Percentiles rank a stretch among this genome's conserved stretches.
Conservation (phyloP, 805 yeast genomes). For the Saccharomycopsis sp. region DNA sequence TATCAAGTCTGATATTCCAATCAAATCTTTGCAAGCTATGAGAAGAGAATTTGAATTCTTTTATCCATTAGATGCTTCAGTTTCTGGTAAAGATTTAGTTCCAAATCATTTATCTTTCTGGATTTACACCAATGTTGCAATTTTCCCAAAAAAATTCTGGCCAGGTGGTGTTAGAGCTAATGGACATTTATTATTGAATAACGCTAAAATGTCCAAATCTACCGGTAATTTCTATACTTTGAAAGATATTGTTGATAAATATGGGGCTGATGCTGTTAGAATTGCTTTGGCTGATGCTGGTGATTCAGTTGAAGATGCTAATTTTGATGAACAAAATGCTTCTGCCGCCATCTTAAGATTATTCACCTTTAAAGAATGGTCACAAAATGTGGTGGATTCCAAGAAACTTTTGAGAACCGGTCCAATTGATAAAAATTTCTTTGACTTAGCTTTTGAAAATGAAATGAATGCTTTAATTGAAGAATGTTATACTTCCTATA, state of each 20-base stretch:
- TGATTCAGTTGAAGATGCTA: constrained; percentile 95
- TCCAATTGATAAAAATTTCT: constrained; percentile 44
- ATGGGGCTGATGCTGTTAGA: constrained; percentile 96
- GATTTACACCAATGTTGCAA: constrained; percentile 84
- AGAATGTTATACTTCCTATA: constrained; percentile 62
- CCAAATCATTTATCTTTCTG: constrained; percentile 96
- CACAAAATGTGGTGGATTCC: constrained; percentile 59
- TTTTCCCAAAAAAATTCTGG: constrained; percentile 88
- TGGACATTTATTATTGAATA: constrained; percentile 91
- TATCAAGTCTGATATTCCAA: constrained; percentile 48
- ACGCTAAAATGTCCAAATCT: constrained; percentile 95
- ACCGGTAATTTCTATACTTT: constrained; percentile 96
- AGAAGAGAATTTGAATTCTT: constrained; percentile 95
- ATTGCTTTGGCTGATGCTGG: constrained; percentile 98
- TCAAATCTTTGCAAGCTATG: constrained; percentile 54
- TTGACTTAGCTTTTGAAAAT: constrained; percentile 83
- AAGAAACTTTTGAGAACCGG: constrained; percentile 45
- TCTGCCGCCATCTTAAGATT: constrained; percentile 95
- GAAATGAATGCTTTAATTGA: constrained; percentile 81
- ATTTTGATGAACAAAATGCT: constrained; percentile 92
- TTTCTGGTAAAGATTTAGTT: constrained; percentile 94
- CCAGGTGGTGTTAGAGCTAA: constrained; percentile 90
- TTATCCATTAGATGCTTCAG: constrained; percentile 86
- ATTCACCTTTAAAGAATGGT: constrained; percentile 90
- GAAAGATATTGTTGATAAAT: constrained; percentile 73